Evolutionary conservation across 2,329 filamentous ascomycete species (phyloP).

Genomic region (Mycosphaerella sp.): DNA sequence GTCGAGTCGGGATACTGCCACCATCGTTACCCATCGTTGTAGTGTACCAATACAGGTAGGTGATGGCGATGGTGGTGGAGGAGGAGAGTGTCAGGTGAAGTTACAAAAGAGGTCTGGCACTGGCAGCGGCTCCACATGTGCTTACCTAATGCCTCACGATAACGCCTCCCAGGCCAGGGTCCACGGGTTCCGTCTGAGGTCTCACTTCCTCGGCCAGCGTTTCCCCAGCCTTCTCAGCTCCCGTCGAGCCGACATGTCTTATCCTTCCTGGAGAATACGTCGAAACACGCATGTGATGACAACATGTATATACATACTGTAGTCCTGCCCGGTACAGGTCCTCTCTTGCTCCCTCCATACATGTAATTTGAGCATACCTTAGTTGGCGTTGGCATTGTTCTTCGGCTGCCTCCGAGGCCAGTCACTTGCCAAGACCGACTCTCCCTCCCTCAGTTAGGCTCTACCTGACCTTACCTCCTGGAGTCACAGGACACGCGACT

Average conservation of each 20-base stretch:
- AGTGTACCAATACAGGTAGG: neutral
- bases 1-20: constrained; percentile 86
- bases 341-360: neutral
- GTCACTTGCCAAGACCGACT: neutral
- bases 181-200: neutral
- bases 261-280: neutral
- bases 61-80: neutral
- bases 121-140: neutral
- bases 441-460: neutral
- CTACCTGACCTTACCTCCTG: too few relatives aligned
- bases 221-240: neutral
- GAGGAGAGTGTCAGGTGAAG: neutral
- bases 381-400: neutral
- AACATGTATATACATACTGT: neutral
- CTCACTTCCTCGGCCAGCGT: neutral
- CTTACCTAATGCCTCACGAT: neutral
- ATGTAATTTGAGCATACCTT: neutral
- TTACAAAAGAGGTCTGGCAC: neutral
- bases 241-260: neutral
- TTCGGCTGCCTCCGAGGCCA: neutral
- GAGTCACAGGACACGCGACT: neutral
- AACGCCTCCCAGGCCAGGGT: neutral
- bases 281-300: neutral
- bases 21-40: constrained; percentile 87
- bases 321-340: too few relatives aligned